These are phyloP conservation scores for Penicillium sp. DNA, from an alignment of 2,329 filamentous ascomycete species.

Conservation along the genomic window DNA sequence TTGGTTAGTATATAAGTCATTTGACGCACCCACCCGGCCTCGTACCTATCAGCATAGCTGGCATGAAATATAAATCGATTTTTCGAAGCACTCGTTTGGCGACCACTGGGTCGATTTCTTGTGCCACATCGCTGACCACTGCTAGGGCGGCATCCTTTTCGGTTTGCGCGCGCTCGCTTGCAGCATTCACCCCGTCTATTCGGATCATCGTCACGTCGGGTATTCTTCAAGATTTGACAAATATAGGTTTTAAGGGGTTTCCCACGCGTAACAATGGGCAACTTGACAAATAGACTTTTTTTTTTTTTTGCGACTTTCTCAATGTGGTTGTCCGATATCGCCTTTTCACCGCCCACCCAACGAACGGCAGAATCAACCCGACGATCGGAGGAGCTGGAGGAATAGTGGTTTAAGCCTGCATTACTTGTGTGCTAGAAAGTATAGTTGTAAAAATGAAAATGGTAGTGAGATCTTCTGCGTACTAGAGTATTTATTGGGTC, in stretches of 20 bases:
- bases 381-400: not conserved
- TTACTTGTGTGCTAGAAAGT: no score
- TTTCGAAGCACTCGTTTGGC: constrained; percentile 65
- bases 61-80: constrained; percentile 70
- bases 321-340: constrained; percentile 24
- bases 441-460: no score
- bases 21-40: not conserved
- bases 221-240: not conserved
- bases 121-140: constrained; percentile 59
- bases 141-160: constrained; percentile 62
- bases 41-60: constrained; percentile 65
- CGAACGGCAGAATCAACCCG: constrained; percentile 15
- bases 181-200: constrained; percentile 20
- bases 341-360: constrained; percentile 17
- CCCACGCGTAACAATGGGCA: not conserved
- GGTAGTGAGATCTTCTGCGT: no score
- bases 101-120: constrained; percentile 57
- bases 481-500: no score
- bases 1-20: not conserved
- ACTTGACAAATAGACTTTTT: constrained; percentile 18
- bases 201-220: constrained; percentile 23
- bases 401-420: no score
- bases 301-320: constrained; percentile 14
- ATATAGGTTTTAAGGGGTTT: no score
- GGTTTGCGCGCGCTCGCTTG: constrained; percentile 7